These are phyloP conservation scores for Amphichorda felina DNA, from an alignment of 2,329 filamentous ascomycete genomes.

Conservation along the genomic window DNA sequence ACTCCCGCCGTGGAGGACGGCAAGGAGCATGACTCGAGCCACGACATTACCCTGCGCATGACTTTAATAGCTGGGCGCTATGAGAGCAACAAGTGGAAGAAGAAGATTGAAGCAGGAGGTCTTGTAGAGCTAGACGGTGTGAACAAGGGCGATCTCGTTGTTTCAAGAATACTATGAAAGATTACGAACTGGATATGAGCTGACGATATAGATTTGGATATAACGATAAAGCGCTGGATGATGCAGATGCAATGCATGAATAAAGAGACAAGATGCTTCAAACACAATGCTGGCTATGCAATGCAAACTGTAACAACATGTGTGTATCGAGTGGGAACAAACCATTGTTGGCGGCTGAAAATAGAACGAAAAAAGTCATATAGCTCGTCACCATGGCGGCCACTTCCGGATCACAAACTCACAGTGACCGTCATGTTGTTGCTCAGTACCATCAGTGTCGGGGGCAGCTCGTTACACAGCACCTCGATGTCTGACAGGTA, in stretches of 20 bases:
- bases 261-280: too few relatives aligned
- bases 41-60: constrained; percentile 51
- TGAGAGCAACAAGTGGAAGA: constrained; percentile 68
- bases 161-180: constrained; percentile 24
- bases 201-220: neutral
- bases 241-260: neutral
- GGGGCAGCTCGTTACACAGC: constrained; percentile 64
- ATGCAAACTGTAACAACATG: neutral
- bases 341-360: neutral
- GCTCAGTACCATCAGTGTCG: constrained; percentile 67
- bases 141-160: constrained; percentile 33
- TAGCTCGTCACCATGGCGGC: too few relatives aligned
- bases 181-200: neutral
- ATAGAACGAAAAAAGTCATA: neutral
- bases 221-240: constrained; percentile 5
- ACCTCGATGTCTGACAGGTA: constrained; percentile 73
- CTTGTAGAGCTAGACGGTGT: constrained; percentile 36
- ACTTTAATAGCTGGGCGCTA: constrained; percentile 64
- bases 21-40: constrained; percentile 42
- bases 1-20: constrained; percentile 39
- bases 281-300: too few relatives aligned
- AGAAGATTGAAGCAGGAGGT: constrained; percentile 50
- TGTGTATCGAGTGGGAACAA: constrained; percentile 4
- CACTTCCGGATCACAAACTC: constrained; percentile 42
- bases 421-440: constrained; percentile 87